A percentile compares a stretch with the other conserved stretches of the same genome.
These are phyloP conservation scores for Plenodomus biglobosus DNA, from an alignment of 2,329 filamentous ascomycete genomes.

Conservation along the genomic window DNA sequence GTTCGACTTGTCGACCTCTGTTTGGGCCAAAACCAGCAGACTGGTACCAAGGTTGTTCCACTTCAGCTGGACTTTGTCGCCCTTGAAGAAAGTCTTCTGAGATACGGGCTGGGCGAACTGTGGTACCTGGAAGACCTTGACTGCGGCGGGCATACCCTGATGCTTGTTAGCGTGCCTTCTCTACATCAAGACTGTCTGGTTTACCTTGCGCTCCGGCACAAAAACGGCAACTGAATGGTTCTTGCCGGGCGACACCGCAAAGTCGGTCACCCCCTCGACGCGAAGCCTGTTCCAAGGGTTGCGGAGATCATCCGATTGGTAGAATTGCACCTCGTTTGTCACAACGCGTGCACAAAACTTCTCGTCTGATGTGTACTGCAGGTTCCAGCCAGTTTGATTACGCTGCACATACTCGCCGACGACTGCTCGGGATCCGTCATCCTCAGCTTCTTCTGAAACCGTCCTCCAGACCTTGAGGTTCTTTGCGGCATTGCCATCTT, in stretches of 20 bases:
- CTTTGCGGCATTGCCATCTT: conserved; percentile 88
- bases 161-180: conserved; percentile 13
- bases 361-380: conserved; percentile 95
- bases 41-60: conserved; percentile 94
- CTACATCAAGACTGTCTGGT: conserved; percentile 17
- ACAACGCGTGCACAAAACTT: conserved; percentile 88
- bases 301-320: conserved; percentile 79
- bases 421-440: conserved; percentile 65
- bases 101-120: conserved; percentile 81
- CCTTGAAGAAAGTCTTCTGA: conserved; percentile 99
- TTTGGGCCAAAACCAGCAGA: conserved; percentile 92
- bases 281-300: conserved; percentile 95
- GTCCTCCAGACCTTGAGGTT: conserved; percentile 97
- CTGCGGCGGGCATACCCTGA: conserved; percentile 86
- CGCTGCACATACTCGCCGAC: conserved; percentile 94
- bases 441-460: conserved; percentile 65
- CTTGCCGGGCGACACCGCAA: conserved; percentile 85
- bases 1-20: conserved; percentile 95
- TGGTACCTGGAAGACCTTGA: conserved; percentile 93
- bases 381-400: conserved; percentile 91
- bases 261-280: conserved; percentile 86
- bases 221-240: conserved; percentile 94
- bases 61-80: conserved; percentile 97
- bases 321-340: conserved; percentile 98
- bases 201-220: conserved; percentile 89